Evolutionary conservation across 1,284 basidiomycete genomes (phyloP).

Genomic region (Farysia itapuensis): DNA sequence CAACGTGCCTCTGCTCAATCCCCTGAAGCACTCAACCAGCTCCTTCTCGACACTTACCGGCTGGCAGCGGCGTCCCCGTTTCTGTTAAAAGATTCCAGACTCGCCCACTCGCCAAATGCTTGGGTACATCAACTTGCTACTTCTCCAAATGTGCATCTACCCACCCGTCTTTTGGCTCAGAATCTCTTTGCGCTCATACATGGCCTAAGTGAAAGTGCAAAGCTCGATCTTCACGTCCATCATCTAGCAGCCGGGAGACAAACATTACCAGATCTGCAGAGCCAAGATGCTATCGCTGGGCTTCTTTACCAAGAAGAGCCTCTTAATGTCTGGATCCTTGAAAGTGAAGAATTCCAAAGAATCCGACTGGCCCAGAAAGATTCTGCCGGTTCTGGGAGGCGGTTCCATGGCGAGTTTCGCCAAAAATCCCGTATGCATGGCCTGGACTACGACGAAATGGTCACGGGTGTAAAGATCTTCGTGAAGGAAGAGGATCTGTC

Average conservation of each 20-base stretch:
- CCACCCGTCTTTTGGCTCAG: constrained; percentile 42
- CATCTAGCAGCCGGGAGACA: constrained; percentile 8
- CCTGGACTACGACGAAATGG: no score
- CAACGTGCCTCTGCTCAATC: constrained; percentile 1
- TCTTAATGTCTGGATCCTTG: constrained; percentile 38
- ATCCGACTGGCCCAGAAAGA: no score
- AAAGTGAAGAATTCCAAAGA: constrained; percentile 22
- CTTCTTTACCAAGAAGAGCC: constrained; percentile 13
- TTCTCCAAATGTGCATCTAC: constrained; percentile 1
- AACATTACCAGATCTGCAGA: constrained; percentile 9
- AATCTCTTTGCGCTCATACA: constrained; percentile 33
- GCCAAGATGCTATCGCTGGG: constrained; percentile 8
- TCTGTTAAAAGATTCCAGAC: neutral
- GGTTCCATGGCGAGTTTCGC: no score
- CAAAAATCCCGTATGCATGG: no score
- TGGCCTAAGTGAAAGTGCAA: constrained; percentile 21
- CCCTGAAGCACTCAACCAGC: constrained; percentile 13
- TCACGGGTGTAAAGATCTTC: no score
- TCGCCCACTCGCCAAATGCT: neutral
- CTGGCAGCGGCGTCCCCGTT: neutral
- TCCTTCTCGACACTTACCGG: constrained; percentile 19
- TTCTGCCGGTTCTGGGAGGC: no score
- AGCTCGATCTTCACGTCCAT: constrained; percentile 8
- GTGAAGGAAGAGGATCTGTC: no score
- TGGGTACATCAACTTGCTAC: constrained; percentile 24